Base-by-base conservation (phyloP, 495 filamentous ascomycete species). In the Lophium mytilinum region DNA sequence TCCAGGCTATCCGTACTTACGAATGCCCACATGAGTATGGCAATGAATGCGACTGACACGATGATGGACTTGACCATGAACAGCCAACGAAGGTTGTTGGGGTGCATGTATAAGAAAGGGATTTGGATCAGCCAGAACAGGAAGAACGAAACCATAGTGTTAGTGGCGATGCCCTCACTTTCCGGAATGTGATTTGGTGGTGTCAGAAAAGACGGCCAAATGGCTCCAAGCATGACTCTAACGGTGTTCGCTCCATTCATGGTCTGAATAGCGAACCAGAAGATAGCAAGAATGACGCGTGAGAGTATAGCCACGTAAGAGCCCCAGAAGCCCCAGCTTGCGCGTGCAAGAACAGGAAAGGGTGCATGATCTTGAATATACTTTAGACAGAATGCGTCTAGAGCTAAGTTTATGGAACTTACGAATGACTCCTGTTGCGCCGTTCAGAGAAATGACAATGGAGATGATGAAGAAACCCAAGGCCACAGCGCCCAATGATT, bases 221-320 rank as follows among this genome's bases (percentile, higher is more conserved):
- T 86, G 4, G 84, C 83, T 10, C 76, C 76, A 15, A 88, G 74
- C 82, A 87, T 86, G 46, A 84, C 81, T 1, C 76, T 77, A 30
- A 86, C 73, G 21, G 80, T 78, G 60, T 83, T 81, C 0, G 81
- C 83, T 9, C 85, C 85, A 60, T 83, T 86, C 52, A 80, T 79
- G 24, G 81, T 78, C 64, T 87, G 80, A 50, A 89, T 85, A 12
- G 81, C 82, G 24, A 86, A 81, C 85, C 85, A 88, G 70, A 88
- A 87, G 62, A 86, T 71, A 8, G 83, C 84, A 5, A 87, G 74
- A 53, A 87, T 80, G 0, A 78, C 74, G n/a, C 85, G 77, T 0
- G 82, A 85, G 9, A 87, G 70, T 49, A 87, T 85, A 21, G 79
- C 76, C 60, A 88, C 77, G 62, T 86, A 87, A 4, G 78, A 78